Evolutionary conservation across 2,329 filamentous ascomycete species (phyloP), one percentile per base, ranked within the genome.

Genomic region (Ramichloridium luteum): DNA sequence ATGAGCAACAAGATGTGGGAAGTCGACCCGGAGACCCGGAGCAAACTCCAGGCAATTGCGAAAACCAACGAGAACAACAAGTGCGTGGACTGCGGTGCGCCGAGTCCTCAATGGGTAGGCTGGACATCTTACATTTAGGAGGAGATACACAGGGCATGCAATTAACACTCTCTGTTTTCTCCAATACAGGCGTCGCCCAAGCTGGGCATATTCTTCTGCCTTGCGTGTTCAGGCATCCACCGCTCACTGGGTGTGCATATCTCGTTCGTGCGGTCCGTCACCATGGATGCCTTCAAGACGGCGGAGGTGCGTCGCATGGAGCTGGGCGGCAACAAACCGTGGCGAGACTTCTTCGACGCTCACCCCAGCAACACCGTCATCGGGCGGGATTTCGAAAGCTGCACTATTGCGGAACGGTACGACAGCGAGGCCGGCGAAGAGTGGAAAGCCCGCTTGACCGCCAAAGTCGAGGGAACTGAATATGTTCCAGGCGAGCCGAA

Each of bases 191-290:
- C 75, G 18, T 77, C 85, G 22, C 90, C 90, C 43, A 98, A 98
- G 61, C 93, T 98, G 56, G 88, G 88, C 54, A 83, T 93, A 58
- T 98, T 98, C 66, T 94, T 98, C 69, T 98, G 90, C 61, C 76
- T 98, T 31, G 83, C 80, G 42, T 98, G 90, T 65, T 88, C 86
- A 18, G 90, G 90, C 47, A 82, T 90, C 32, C 90, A 98, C 62
- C 80, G 90, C 41, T 85, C 85, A 3, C 74, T 98, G 16, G 90
- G 90, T 39, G 90, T 98, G 20, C 90, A 98, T 66, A 93, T 98
- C 58, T 93, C 85, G 55, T 98, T 98, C 62, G 86, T 98, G 43
- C 80, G 90, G 38, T 90, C 81, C 51, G 90, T 96, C 53, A 93
- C 84, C 40, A 98, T 98, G 90, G 90, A 98, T 63, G 85, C 85